A percentile compares a stretch with the other conserved stretches of the same genome.
These are phyloP conservation scores for Capsaspora owczarzaki DNA, from an alignment of 78 protist genomes.

Conservation along the genomic window DNA sequence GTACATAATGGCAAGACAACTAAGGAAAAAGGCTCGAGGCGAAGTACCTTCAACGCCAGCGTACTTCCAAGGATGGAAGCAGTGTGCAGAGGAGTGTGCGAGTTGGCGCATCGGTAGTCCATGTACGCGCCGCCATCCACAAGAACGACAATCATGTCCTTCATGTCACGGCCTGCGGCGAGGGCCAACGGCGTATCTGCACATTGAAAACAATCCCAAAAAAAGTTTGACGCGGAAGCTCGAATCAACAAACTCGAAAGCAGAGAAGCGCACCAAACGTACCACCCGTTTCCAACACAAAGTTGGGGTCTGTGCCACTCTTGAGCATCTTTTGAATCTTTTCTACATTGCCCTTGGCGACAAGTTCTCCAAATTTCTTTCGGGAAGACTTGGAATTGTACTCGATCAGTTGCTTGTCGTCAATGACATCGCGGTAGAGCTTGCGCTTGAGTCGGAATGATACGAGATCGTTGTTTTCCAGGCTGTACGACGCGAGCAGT, in stretches of 20 bases:
- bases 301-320: neutral
- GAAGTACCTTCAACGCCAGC: no score
- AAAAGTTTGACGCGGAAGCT: no score
- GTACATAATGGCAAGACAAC: no score
- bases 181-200: neutral
- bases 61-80: no score
- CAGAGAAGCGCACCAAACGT: neutral
- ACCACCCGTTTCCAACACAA: neutral
- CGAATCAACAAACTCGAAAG: no score
- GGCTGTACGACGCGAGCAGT: no score
- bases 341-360: neutral
- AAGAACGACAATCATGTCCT: neutral
- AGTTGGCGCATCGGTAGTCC: neutral
- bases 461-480: neutral
- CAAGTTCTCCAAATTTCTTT: neutral
- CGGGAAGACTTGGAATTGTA: neutral
- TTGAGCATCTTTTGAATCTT: neutral
- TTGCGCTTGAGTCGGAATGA: neutral
- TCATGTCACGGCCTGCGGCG: neutral
- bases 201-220: no score
- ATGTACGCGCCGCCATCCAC: neutral
- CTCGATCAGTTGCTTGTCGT: neutral
- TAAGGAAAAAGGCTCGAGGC: no score
- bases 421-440: neutral
- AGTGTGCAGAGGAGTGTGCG: no score